phyloP scores from a whole-genome alignment of 306 rosid species.

The Datisca glomerata region DNA sequence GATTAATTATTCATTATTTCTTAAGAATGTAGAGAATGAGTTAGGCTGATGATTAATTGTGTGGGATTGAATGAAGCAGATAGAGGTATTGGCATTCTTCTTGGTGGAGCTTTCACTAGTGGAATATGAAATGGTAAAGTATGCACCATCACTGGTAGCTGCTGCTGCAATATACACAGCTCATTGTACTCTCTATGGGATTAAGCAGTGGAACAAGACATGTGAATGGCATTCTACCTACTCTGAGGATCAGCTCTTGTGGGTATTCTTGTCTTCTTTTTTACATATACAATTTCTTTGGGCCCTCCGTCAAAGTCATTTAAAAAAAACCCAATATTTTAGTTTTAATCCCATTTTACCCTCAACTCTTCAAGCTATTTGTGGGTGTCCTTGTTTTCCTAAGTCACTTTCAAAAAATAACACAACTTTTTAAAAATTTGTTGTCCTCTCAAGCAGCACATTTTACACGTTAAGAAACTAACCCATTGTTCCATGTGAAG shows the following conservation, averaged over 20 bases:
- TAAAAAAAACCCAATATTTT: no score
- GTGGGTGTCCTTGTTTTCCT: not conserved
- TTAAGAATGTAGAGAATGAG: not conserved
- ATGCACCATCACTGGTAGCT: slow-evolving; percentile 66
- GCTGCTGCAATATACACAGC: slow-evolving; percentile 87
- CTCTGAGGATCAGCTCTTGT: slow-evolving; percentile 71
- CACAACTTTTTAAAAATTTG: no score
- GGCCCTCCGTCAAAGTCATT: not conserved
- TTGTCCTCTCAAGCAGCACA: no score
- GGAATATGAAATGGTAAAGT: slow-evolving; percentile 79
- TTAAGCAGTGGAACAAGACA: slow-evolving; percentile 70
- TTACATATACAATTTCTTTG: slow-evolving; percentile 3
- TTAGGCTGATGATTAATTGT: no score
- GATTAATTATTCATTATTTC: not conserved
- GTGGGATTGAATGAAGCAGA: slow-evolving; percentile 46
- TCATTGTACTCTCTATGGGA: slow-evolving; percentile 45
- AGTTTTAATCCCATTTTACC: no score
- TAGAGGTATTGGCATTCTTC: slow-evolving; percentile 75
- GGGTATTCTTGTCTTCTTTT: slow-evolving; percentile 13
- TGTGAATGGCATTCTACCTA: slow-evolving; percentile 82
- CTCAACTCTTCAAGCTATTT: no score
- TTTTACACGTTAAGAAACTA: no score
- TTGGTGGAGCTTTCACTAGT: slow-evolving; percentile 79
- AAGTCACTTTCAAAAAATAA: not conserved
- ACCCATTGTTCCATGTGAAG: no score